A percentile compares a stretch with the other conserved stretches of the same genome.
Evolutionary conservation across 495 filamentous ascomycete species (phyloP).

Genomic region (Penicillium riverlandense): DNA sequence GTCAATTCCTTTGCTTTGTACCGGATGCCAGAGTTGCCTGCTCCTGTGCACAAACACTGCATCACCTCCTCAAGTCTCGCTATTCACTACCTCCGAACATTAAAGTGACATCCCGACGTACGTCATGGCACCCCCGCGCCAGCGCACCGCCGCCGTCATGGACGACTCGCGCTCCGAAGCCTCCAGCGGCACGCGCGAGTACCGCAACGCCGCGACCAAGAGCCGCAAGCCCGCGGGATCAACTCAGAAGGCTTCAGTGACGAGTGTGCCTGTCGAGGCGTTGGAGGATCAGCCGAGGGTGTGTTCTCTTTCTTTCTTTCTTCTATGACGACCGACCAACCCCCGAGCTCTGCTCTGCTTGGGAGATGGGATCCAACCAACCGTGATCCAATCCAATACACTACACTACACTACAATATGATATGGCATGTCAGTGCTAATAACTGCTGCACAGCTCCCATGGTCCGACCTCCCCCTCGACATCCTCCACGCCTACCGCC

Average conservation of each 20-base stretch:
- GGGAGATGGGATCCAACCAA: no score
- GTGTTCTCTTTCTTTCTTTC: slow-evolving; percentile 11
- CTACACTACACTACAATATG: no score
- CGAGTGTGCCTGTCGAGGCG: slow-evolving; percentile 25
- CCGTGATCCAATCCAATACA: no score
- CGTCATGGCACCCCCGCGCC: slow-evolving; percentile 42
- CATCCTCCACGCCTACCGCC: slow-evolving; percentile 73
- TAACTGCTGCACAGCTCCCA: slow-evolving; percentile 47
- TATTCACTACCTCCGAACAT: background rate
- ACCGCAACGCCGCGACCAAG: slow-evolving; percentile 24
- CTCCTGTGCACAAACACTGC: no score
- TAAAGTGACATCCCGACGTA: background rate
- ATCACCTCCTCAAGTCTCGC: background rate
- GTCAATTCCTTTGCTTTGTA: no score
- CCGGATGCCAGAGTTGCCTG: no score
- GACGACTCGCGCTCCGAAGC: slow-evolving; percentile 51
- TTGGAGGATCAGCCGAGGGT: slow-evolving; percentile 28
- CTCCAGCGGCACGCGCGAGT: slow-evolving; percentile 44
- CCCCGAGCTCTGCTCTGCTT: background rate
- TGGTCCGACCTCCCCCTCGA: slow-evolving; percentile 68
- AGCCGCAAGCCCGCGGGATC: slow-evolving; percentile 25
- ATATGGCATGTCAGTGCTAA: no score
- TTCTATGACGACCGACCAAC: background rate
- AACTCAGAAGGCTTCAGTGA: slow-evolving; percentile 25
- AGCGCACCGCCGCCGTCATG: slow-evolving; percentile 31